Base-by-base conservation (phyloP, 768 basidiomycete genomes). In the Brasilioporus rufonigricans region DNA sequence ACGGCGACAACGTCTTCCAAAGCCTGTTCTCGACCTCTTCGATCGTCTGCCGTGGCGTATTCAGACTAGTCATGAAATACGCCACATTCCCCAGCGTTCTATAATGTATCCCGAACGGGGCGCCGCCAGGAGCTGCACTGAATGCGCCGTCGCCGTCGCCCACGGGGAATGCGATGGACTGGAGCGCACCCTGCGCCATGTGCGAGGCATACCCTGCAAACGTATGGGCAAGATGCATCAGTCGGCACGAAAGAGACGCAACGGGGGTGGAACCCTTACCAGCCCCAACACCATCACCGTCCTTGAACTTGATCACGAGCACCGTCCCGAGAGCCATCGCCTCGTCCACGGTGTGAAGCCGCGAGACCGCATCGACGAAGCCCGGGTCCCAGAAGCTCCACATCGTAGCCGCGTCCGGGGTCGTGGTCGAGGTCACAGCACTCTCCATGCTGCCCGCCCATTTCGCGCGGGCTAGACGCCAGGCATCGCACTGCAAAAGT, bases 21-120 rank as follows among this genome's bases (percentile, higher is more conserved):
- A 92, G 82, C 59, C 77, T 80, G 51, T 83, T 77, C 63, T 92
- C 86, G 9, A 91, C 62, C 18, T 77, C 75, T 53, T 83, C 80
- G 35, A 88, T 76, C 16, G 80, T 78, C 18, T 69, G 62, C 2
- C 76, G 55, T 2, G 72, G 69, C 1, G 89, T 93, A 65, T 93
- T 93, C 38, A 95, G 76, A 70, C 90, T 93, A 7, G 84, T 86
- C 81, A 96, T 95, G 66, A 94, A 90, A 69, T 96, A 96, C n/a
- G 87, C 88, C 10, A 93, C 85, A 65, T 94, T 85, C 0, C 96
- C 96, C 35, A 98, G 73, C 0, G 96, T 94, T 53, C 96, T 80
- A 59, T 81, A 93, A 68, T 98, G 89, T 21, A 98, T 80, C 35
- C 81, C 78, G 71, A 86, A 86, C 5, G 82, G 75, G 18, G 75